These are phyloP conservation scores for Cryptococcus sp. DNA, from an alignment of 1,284 basidiomycete genomes.

Conservation along the genomic window DNA sequence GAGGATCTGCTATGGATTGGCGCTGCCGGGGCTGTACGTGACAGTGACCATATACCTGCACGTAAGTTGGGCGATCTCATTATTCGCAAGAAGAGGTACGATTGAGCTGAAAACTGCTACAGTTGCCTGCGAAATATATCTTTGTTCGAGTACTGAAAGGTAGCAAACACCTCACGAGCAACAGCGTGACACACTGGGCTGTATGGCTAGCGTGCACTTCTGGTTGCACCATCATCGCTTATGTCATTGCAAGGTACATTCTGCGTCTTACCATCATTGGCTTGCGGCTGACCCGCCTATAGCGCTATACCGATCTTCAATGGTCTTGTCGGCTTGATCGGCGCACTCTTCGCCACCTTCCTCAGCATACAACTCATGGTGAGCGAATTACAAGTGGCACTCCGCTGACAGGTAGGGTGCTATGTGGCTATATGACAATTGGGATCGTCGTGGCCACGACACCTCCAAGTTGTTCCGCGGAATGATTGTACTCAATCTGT, in stretches of 20 bases:
- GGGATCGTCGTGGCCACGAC: conserved; percentile 6
- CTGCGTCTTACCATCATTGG: neutral
- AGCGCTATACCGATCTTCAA: conserved; percentile 36
- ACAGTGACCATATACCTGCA: conserved; percentile 37
- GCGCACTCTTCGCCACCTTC: conserved; percentile 38
- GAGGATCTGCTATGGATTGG: conserved; percentile 44
- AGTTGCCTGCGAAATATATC: conserved; percentile 39
- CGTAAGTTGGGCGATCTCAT: conserved; percentile 13
- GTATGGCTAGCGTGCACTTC: conserved; percentile 32
- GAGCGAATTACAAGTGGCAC: neutral
- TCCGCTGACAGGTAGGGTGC: neutral
- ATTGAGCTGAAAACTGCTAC: conserved; percentile 49
- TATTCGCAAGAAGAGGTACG: neutral
- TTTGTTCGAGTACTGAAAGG: conserved; percentile 38
- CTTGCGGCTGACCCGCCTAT: neutral
- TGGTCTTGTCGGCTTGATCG: conserved; percentile 37
- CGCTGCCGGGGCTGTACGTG: conserved; percentile 42
- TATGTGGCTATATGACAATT: conserved; percentile 41
- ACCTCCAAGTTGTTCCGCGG: conserved; percentile 12
- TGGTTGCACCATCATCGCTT: conserved; percentile 28
- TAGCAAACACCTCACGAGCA: conserved; percentile 32
- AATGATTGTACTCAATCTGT: conserved; percentile 25
- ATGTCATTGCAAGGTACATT: conserved; percentile 30
- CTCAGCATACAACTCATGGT: conserved; percentile 33
- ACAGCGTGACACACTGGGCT: conserved; percentile 34